Conservation (phyloP, 495 filamentous ascomycete species). For the Articulospora tetracladia region DNA sequence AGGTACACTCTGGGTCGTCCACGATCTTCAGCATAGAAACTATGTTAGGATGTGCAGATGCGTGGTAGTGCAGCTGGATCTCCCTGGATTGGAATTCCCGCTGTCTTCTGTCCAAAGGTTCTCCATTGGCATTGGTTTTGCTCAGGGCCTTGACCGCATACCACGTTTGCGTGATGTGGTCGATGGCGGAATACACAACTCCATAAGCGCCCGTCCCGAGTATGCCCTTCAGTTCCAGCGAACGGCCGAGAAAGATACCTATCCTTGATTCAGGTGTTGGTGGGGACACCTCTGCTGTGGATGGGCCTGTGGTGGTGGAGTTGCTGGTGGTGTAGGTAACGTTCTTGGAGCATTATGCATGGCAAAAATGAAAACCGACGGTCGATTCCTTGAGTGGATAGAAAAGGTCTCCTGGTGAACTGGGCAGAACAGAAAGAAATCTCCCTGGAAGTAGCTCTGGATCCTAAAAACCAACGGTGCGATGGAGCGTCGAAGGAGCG, state of each 20-base stretch:
- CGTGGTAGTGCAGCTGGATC: constrained; percentile 85
- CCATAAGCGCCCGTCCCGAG: constrained; percentile 95
- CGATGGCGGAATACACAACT: constrained; percentile 90
- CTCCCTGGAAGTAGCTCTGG: constrained; percentile 4
- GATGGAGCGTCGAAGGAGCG: background rate
- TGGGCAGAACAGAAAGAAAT: constrained; percentile 17
- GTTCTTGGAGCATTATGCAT: constrained; percentile 16
- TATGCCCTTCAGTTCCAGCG: constrained; percentile 40
- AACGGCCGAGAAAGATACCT: constrained; percentile 23
- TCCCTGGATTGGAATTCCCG: constrained; percentile 88
- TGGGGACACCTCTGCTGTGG: constrained; percentile 2
- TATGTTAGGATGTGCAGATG: constrained; percentile 86
- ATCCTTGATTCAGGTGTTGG: constrained; percentile 26
- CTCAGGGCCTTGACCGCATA: constrained; percentile 98
- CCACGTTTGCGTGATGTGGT: constrained; percentile 72
- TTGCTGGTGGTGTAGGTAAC: constrained; percentile 7
- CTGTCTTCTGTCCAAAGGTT: constrained; percentile 82
- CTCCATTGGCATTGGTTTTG: constrained; percentile 64
- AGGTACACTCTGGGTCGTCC: constrained; percentile 89
- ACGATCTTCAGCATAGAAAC: constrained; percentile 93
- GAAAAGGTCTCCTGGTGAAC: background rate
- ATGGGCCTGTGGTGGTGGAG: constrained; percentile 13
- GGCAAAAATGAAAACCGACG: constrained; percentile 23
- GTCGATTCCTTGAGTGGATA: constrained; percentile 11
- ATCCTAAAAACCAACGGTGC: constrained; percentile 2